Evolutionary conservation across 1,284 basidiomycete species (phyloP), one percentile per base, ranked within the genome.

Genomic region (Apiotrichum montevideense): DNA sequence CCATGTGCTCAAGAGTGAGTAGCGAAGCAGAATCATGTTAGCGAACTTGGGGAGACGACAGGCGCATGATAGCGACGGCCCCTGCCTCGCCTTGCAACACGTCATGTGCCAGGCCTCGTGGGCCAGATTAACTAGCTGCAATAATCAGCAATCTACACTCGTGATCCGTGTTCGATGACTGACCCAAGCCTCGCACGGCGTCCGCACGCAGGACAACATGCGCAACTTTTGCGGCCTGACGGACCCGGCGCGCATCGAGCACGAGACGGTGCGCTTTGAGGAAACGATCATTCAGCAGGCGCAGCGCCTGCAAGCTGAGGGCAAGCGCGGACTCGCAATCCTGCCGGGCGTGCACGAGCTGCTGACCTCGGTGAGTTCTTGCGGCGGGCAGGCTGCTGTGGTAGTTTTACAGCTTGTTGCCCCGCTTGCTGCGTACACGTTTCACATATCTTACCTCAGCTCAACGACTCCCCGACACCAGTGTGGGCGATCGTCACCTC

Each of bases 401-500:
- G 21, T 39, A 39, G 13, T 39, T 39, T 39, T 39, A 13, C 37
- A 13, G 37, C 37, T 39, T 13, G 46, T 10, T 10, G 21, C 21
- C 21, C 21, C 21, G 21, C 21, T 10, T 13, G 3, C 35, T 43
- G 6, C 14, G 6, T 9, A 7, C 10, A 2, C 11, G 5, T 15
- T 51, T 13, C 44, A 78, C 62, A 80, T 81, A 56, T 10, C 52
- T 54, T 51, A 55, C 49, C 71, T 40, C 84, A 33, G 77, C 76
- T 52, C 85, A 85, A 86, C 82, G 83, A 2, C 81, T 87, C 63
- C 83, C 84, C 41, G 84, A 85, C 58, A 82, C 87, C 32, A 83
- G 84, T 54, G 75, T 84, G 87, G 87, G 87, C 85, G 5, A 87
- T 90, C 63, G 87, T 88, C 35, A 90, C 88, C 6, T 89, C 87